These are phyloP conservation scores for Setomelanomma holmii DNA, from an alignment of 2,329 filamentous ascomycete species.

Conservation along the genomic window DNA sequence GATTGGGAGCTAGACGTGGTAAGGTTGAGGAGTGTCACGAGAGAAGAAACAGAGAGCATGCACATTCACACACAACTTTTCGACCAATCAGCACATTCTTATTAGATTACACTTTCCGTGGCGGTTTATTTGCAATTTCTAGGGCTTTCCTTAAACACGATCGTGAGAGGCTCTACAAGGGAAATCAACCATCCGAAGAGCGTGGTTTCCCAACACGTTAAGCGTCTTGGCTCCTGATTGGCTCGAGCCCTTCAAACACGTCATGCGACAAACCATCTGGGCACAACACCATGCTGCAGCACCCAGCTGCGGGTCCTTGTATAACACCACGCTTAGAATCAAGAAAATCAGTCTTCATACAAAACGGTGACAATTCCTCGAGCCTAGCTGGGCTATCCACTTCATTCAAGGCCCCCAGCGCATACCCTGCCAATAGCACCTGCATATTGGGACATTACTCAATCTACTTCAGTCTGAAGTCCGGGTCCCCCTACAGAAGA, in stretches of 20 bases:
- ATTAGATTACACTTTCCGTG: too few relatives aligned
- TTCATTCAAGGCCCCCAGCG: too few relatives aligned
- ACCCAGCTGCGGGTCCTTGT: background rate
- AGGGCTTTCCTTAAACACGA: too few relatives aligned
- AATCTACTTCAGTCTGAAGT: background rate
- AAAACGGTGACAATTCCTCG: background rate
- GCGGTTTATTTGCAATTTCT: too few relatives aligned
- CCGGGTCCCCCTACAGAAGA: background rate
- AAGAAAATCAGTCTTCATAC: background rate
- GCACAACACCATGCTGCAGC: background rate
- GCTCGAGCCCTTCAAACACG: constrained; percentile 3
- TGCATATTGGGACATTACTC: background rate
- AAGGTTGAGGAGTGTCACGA: too few relatives aligned
- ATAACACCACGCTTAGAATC: background rate
- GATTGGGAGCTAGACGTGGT: too few relatives aligned
- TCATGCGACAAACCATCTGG: background rate
- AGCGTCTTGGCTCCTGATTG: constrained; percentile 2
- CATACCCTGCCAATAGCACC: background rate
- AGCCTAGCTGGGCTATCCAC: too few relatives aligned
- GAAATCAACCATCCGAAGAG: too few relatives aligned
- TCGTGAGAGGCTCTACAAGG: too few relatives aligned
- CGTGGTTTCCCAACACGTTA: background rate
- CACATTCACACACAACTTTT: too few relatives aligned
- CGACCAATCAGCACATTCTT: too few relatives aligned
- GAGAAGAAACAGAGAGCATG: too few relatives aligned